phyloP scores from a whole-genome alignment of 768 basidiomycete genomes.

The Mycena capillaripes region DNA sequence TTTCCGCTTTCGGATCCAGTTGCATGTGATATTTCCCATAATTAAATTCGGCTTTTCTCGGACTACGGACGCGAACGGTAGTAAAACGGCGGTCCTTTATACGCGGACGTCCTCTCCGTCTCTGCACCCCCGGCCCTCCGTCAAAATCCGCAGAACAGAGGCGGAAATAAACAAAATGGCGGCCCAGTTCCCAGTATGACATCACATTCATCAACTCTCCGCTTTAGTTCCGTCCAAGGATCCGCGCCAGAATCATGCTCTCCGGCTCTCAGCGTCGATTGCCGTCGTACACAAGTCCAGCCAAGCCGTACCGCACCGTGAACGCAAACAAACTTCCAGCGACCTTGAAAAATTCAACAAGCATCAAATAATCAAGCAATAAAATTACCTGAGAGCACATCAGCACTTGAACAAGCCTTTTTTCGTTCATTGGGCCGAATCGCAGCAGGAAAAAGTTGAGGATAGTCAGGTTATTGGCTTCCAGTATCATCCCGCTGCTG shows the following conservation, averaged over 20 bases:
- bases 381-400: slow-evolving; percentile 79
- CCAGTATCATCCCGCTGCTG: slow-evolving; percentile 71
- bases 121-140: background rate
- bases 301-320: slow-evolving; percentile 89
- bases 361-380: slow-evolving; percentile 11
- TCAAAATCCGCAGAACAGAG: slow-evolving; percentile 12
- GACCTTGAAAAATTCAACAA: slow-evolving; percentile 56
- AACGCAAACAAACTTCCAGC: slow-evolving; percentile 88
- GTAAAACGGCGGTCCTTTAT: background rate
- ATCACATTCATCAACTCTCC: background rate
- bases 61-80: background rate
- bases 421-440: slow-evolving; percentile 90
- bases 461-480: slow-evolving; percentile 92
- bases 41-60: slow-evolving; percentile 5
- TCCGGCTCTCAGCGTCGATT: slow-evolving; percentile 74
- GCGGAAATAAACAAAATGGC: background rate
- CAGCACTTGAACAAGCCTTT: slow-evolving; percentile 78
- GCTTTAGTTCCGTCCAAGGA: background rate
- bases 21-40: slow-evolving; percentile 20
- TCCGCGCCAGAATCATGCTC: slow-evolving; percentile 22
- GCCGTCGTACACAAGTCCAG: slow-evolving; percentile 91
- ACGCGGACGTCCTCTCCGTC: background rate
- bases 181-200: background rate
- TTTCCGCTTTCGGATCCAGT: background rate
- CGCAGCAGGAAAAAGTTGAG: slow-evolving; percentile 87